Base-by-base conservation (phyloP, 1,284 basidiomycete species). In the Calocybe gambosa region DNA sequence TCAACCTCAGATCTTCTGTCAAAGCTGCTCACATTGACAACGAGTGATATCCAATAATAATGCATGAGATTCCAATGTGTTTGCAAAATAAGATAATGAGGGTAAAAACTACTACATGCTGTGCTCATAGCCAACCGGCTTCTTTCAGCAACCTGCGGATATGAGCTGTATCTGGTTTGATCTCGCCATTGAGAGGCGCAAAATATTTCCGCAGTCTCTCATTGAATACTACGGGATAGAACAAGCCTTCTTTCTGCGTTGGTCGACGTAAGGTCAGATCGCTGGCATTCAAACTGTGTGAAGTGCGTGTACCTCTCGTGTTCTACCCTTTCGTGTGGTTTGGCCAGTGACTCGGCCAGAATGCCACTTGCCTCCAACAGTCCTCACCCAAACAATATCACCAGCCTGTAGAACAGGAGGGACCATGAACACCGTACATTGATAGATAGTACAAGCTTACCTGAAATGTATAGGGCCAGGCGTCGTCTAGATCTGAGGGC, bases 101-200 rank as follows among this genome's bases (percentile, higher is more conserved):
- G 25, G 16, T 25, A 16, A 35, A 26, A 19, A 45, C n/a, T n/a
- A 31, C 36, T 5, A 35, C 15, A 15, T 9, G 21, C 18, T 19
- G 12, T 9, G 9, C 34, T 58, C 39, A 61, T 49, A 70, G 50
- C 66, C 64, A 71, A 1, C 71, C 74, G 33, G 67, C 69, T 2
- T 69, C 64, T 45, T 63, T 62, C 34, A 82, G 61, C 45, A 81
- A 55, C 26, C 50, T 43, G 44, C 65, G 66, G 2, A 66, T 66
- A 47, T 68, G 63, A 19, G 52, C 39, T 1, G 57, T 71, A 56
- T 83, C 70, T 5, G 80, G 80, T 57, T 82, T 83, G 50, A 83
- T 72, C 49, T 81, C 78, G 26, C 79, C 80, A 44, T 81, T 75
- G 46, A 80, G 60, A 5, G 81, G 80, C 3, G 79, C 71, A 52